phyloP scores from a whole-genome alignment of 345 rosid species.

The Salix koriyanagi region DNA sequence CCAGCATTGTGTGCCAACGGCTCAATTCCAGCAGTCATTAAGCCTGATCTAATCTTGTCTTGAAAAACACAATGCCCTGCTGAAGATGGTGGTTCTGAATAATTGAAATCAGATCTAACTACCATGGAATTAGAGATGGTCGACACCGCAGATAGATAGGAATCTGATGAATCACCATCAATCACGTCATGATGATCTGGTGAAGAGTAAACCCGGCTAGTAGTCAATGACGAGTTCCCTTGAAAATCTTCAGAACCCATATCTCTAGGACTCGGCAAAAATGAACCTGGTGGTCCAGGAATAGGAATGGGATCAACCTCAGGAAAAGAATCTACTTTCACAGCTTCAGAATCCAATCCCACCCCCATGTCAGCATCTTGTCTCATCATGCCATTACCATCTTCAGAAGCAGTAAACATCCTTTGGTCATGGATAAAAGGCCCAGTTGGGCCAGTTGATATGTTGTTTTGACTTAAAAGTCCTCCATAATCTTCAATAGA shows the following conservation, averaged over 20 bases:
- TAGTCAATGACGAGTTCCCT: constrained; percentile 85
- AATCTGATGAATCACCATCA: constrained; percentile 75
- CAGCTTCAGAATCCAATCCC: constrained; percentile 44
- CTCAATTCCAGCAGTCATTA: constrained; percentile 28
- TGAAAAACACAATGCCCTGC: constrained; percentile 24
- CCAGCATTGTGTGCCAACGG: constrained; percentile 34
- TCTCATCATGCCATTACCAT: constrained; percentile 31
- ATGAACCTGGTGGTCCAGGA: constrained; percentile 97
- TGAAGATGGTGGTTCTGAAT: constrained; percentile 37
- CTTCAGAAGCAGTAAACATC: constrained; percentile 53
- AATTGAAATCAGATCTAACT: constrained; percentile 34
- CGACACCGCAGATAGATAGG: constrained; percentile 72
- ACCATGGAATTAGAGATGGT: constrained; percentile 64
- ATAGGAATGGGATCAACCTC: constrained; percentile 93
- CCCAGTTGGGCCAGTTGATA: constrained; percentile 18
- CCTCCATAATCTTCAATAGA: constrained; percentile 38
- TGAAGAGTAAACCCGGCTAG: constrained; percentile 75
- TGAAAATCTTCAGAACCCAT: constrained; percentile 82
- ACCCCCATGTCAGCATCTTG: constrained; percentile 29
- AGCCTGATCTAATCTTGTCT: constrained; percentile 36
- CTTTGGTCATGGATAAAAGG: constrained; percentile 39
- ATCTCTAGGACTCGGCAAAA: constrained; percentile 91
- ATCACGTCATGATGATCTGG: constrained; percentile 60
- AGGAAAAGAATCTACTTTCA: constrained; percentile 48
- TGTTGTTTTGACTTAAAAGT: constrained; percentile 36